Conservation (phyloP, 257 asterid genomes). For the Plantago elongata region DNA sequence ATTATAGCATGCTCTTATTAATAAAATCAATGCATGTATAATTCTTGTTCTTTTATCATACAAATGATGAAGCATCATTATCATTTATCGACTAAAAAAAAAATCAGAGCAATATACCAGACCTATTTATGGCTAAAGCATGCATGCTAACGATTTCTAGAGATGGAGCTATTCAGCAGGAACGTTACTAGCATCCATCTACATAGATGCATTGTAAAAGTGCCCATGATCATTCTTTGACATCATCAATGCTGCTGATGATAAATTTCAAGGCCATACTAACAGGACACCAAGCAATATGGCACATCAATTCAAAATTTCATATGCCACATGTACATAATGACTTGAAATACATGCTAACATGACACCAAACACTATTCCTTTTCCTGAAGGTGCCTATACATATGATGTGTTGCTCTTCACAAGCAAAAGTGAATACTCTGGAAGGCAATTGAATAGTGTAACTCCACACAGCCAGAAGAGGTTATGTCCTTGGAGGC, state of each 20-base stretch:
- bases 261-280: background rate
- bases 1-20: conserved; percentile 14
- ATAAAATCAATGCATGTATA: background rate
- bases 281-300: background rate
- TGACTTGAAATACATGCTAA: background rate
- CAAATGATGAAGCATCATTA: background rate
- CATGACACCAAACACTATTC: background rate
- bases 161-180: conserved; percentile 1
- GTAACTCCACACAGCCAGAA: background rate
- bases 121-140: background rate
- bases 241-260: background rate
- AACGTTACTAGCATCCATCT: background rate
- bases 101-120: background rate
- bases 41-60: conserved; percentile 2
- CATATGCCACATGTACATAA: conserved; percentile 11
- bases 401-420: background rate
- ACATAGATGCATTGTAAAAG: background rate
- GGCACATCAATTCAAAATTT: background rate
- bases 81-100: background rate
- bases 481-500: background rate
- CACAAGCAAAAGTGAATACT: conserved; percentile 1
- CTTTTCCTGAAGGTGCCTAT: background rate
- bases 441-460: background rate
- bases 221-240: background rate
- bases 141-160: background rate